Percentiles rank a stretch among this genome's conserved stretches.
Conservation (phyloP, 257 asterid genomes). For the Datura wrightii region DNA sequence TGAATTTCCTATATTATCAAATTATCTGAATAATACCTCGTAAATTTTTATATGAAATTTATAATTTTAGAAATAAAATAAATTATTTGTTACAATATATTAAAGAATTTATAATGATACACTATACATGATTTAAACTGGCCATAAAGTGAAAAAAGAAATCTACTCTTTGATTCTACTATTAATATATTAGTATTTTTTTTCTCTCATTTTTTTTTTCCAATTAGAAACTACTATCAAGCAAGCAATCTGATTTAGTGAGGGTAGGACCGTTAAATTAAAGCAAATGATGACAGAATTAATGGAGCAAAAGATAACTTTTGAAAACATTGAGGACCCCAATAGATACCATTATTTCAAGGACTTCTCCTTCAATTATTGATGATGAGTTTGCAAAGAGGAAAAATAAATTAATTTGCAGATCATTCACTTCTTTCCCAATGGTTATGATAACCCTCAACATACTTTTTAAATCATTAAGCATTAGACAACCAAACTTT, state of each 20-base stretch:
- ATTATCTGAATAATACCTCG: too few species aligned
- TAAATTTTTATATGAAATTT: neutral
- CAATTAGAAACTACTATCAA: constrained; percentile 2
- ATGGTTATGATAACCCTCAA: constrained; percentile 16
- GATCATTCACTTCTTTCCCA: neutral
- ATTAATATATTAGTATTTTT: neutral
- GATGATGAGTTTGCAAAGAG: constrained; percentile 11
- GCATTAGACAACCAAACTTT: neutral
- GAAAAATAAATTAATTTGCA: neutral
- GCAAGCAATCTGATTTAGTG: neutral
- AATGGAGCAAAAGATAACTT: constrained; percentile 27
- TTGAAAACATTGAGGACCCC: constrained; percentile 31
- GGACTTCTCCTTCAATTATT: constrained; percentile 18
- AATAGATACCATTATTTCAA: neutral
- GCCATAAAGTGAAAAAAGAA: too few species aligned
- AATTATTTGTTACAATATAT: too few species aligned
- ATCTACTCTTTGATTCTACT: too few species aligned
- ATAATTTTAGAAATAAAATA: neutral
- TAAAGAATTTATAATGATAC: too few species aligned
- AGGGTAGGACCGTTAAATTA: neutral
- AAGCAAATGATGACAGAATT: constrained; percentile 5
- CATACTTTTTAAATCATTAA: neutral
- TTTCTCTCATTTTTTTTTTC: neutral
- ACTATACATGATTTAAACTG: too few species aligned
- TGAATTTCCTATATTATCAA: too few species aligned